These are phyloP conservation scores for Vitis riparia DNA, from an alignment of 164 flowering plant species.

Conservation along the genomic window DNA sequence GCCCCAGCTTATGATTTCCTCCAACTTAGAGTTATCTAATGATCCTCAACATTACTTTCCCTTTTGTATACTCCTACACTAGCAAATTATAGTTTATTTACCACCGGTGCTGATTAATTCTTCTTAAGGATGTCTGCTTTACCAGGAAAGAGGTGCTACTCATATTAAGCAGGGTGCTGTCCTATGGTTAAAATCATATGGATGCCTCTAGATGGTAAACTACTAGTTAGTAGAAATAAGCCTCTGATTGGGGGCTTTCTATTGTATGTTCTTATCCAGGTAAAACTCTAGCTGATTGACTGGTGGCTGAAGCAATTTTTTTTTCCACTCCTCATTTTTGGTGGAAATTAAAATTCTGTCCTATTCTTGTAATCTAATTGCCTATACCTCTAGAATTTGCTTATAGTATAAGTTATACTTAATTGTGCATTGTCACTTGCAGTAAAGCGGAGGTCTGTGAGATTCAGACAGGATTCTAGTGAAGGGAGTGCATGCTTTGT, in stretches of 20 bases:
- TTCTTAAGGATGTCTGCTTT: constrained; percentile 15
- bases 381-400: background rate
- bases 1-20: background rate
- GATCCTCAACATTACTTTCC: background rate
- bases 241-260: constrained; percentile 1
- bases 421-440: constrained; percentile 45
- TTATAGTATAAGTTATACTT: background rate
- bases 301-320: background rate
- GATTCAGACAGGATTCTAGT: constrained; percentile 57
- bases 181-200: constrained; percentile 24
- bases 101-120: constrained; percentile 8
- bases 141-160: constrained; percentile 22
- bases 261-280: background rate
- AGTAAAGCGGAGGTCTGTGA: constrained; percentile 55
- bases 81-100: constrained; percentile 2
- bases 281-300: constrained; percentile 4
- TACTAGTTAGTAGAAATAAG: constrained; percentile 8
- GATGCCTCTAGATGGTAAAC: constrained; percentile 28
- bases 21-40: background rate
- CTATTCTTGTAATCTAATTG: background rate
- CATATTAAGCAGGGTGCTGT: constrained; percentile 20
- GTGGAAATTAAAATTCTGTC: too few relatives aligned
- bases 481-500: constrained; percentile 47
- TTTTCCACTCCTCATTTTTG: background rate
- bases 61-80: too few relatives aligned